phyloP scores from a whole-genome alignment of 163 green algal species.

The Trebouxia gelatinosa region DNA sequence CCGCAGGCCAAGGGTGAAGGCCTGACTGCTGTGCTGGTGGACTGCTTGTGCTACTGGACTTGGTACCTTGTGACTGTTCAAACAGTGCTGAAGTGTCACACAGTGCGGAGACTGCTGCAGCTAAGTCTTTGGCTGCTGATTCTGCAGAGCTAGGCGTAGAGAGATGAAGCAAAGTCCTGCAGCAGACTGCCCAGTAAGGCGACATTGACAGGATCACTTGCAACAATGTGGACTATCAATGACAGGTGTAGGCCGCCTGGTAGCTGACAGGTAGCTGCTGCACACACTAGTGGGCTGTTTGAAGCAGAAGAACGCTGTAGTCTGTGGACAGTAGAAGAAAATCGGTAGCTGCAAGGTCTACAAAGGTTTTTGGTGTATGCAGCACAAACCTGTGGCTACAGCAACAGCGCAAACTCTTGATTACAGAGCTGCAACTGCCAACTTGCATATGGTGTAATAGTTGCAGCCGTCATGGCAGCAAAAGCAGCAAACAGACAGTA shows the following conservation, averaged over 20 bases:
- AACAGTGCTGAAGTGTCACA: no score
- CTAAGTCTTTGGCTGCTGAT: constrained; percentile 20
- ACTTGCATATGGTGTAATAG: background rate
- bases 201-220: background rate
- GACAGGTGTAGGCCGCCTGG: no score
- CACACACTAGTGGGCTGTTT: background rate
- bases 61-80: no score
- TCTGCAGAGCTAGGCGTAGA: constrained; percentile 24
- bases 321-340: background rate
- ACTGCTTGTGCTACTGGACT: no score
- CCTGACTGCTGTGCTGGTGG: no score
- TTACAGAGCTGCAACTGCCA: background rate
- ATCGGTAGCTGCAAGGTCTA: background rate
- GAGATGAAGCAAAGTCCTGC: constrained; percentile 43
- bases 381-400: background rate
- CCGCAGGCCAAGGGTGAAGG: no score
- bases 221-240: no score
- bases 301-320: background rate
- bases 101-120: background rate
- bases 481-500: background rate
- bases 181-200: background rate
- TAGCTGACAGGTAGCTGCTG: background rate
- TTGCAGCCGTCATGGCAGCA: background rate
- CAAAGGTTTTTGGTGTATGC: no score
- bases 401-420: background rate